Evolutionary conservation across 192 early-diverging fungal species (phyloP), one percentile per base, ranked within the genome.

Genomic region (Anaeromyces robustus): DNA sequence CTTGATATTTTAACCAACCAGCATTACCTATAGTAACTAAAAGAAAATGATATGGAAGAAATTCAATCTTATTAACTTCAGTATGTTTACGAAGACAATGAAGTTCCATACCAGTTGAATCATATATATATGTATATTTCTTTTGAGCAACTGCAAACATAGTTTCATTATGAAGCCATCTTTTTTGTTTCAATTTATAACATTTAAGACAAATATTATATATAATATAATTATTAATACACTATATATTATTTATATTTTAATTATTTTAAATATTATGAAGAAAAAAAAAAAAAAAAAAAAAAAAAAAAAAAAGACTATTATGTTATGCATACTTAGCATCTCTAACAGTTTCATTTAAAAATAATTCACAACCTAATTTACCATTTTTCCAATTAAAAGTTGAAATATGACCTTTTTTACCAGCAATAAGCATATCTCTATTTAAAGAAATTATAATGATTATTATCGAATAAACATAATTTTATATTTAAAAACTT

Each of bases 71-170:
- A 82, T 92, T 93, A 30, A 94, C 91, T 83, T 96, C 93, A 29
- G 91, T 89, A 84, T 95, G 95, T 59, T 93, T 90, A 81, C 89
- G 86, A 86, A 98, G 82, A 80, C 93, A 92, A 85, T 98, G 97
- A 29, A 98, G 86, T 83, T 98, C 97, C 29, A 94, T 86, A 26
- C 97, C 97, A 12, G 90, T 90, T 80, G 92, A 87, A 86, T 98
- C 96, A 85, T 98, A 98, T 77, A 98, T 95, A 81, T 94, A 98
- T 0, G 92, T 95, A 81, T 95, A 92, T 86, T 94, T 93, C 84
- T 97, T 97, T 89, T 98, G 97, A 29, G 97, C 97, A 30, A 93
- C 95, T 17, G 97, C 97, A 85, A 96, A 94, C 87, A 97, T 83
- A 29, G 88, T 94, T 86, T 97, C 92, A 86, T 98, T 96, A 82